phyloP scores from a whole-genome alignment of 2,329 filamentous ascomycete genomes.

The Chaetomiaceae sp. region DNA sequence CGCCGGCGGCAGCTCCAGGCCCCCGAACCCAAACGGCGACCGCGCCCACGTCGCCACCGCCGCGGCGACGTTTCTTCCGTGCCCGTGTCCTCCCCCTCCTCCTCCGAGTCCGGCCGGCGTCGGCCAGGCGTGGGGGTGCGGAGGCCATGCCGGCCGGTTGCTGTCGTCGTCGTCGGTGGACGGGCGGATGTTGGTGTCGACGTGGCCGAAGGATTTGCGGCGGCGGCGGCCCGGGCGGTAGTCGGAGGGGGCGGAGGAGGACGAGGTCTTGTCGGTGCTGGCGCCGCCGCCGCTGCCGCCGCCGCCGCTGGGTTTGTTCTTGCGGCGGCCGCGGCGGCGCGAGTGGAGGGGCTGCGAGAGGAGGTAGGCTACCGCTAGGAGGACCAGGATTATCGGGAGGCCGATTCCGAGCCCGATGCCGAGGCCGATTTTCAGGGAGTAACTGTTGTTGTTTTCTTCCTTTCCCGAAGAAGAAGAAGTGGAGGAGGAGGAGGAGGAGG shows the following conservation, averaged over 20 bases:
- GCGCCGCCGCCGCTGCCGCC: neutral
- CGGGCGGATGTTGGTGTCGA: slow-evolving; percentile 12
- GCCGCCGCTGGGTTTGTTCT: neutral
- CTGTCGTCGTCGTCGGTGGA: slow-evolving; percentile 8
- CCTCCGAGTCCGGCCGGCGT: too few relatives aligned
- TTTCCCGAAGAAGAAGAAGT: too few relatives aligned
- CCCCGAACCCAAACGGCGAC: slow-evolving; percentile 1
- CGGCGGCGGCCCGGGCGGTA: neutral
- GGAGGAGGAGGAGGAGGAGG: slow-evolving; percentile 1
- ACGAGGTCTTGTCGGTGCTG: slow-evolving; percentile 8
- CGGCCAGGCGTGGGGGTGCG: too few relatives aligned
- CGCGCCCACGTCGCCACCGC: slow-evolving; percentile 15
- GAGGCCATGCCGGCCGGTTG: too few relatives aligned
- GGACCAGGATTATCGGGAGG: slow-evolving; percentile 21
- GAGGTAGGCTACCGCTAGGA: slow-evolving; percentile 17
- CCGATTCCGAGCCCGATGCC: slow-evolving; percentile 23
- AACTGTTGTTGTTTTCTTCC: neutral
- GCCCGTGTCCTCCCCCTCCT: neutral
- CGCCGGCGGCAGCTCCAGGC: neutral
- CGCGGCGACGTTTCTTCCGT: neutral
- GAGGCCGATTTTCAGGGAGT: slow-evolving; percentile 16
- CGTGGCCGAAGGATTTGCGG: slow-evolving; percentile 15
- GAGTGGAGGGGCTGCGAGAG: slow-evolving; percentile 10
- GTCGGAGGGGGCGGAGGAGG: neutral
- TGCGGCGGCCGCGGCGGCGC: neutral